phyloP scores from a whole-genome alignment of 371 early-diverging fungal genomes.

The Batrachochytrium dendrobatidis region DNA sequence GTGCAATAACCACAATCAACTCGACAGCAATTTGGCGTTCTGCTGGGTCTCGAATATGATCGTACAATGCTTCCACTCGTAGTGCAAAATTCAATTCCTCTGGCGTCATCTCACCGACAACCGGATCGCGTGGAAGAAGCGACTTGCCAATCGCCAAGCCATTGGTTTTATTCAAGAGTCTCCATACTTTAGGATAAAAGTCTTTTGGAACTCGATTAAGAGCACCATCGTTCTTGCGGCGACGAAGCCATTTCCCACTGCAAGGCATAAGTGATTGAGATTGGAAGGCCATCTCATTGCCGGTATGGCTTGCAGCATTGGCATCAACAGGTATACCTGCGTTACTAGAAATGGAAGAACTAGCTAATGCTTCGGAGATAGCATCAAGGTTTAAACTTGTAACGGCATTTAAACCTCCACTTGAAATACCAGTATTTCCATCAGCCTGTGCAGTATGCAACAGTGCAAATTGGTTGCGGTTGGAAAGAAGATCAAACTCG shows the following conservation, averaged over 20 bases:
- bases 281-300: slow-evolving; percentile 2
- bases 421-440: too few species aligned
- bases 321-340: background rate
- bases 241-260: slow-evolving; percentile 68
- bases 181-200: slow-evolving; percentile 76
- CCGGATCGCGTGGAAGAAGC: slow-evolving; percentile 68
- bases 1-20: slow-evolving; percentile 56
- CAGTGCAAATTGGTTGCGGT: slow-evolving; percentile 9
- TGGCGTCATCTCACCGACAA: slow-evolving; percentile 76
- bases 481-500: slow-evolving; percentile 21
- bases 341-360: background rate
- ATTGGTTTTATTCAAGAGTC: slow-evolving; percentile 56
- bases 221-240: slow-evolving; percentile 69
- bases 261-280: too few species aligned
- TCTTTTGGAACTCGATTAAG: slow-evolving; percentile 69
- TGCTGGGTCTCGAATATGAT: slow-evolving; percentile 69
- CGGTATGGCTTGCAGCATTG: background rate
- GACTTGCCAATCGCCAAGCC: slow-evolving; percentile 46
- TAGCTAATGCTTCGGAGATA: background rate
- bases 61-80: slow-evolving; percentile 65
- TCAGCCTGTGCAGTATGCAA: slow-evolving; percentile 1
- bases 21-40: slow-evolving; percentile 77
- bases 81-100: slow-evolving; percentile 59
- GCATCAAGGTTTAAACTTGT: background rate
- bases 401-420: background rate